Evolutionary conservation across 1,139 yeast species (phyloP).

Genomic region (Diutina mesorugosa): DNA sequence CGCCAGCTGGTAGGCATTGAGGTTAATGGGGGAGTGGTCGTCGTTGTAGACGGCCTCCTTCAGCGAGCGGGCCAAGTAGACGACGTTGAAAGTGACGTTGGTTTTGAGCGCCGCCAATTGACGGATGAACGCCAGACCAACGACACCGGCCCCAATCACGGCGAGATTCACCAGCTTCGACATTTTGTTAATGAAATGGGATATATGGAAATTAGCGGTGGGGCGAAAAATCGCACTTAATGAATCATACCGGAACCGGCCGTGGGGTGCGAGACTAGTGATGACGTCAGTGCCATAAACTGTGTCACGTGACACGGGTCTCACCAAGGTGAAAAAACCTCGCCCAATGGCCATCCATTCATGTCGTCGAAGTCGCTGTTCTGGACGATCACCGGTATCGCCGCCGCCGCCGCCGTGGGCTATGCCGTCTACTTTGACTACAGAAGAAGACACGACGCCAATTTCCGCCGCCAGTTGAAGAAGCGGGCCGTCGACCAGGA

Average conservation of each 20-base stretch:
- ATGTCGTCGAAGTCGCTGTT: background rate
- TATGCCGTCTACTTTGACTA: conserved; percentile 88
- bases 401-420: conserved; percentile 47
- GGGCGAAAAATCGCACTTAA: background rate
- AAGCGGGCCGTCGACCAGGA: conserved; percentile 48
- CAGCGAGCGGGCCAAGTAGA: conserved; percentile 64
- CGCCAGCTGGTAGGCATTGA: conserved; percentile 49
- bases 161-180: conserved; percentile 60
- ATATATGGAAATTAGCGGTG: background rate
- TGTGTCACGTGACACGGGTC: background rate
- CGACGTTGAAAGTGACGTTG: conserved; percentile 55
- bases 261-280: background rate
- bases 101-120: conserved; percentile 57
- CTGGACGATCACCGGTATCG: conserved; percentile 5
- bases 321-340: background rate
- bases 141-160: conserved; percentile 86
- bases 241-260: background rate
- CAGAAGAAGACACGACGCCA: conserved; percentile 70
- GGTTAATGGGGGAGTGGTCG: conserved; percentile 60
- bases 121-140: conserved; percentile 71
- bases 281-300: background rate
- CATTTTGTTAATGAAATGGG: background rate
- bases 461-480: conserved; percentile 67
- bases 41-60: conserved; percentile 52
- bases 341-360: background rate